These are phyloP conservation scores for Gossypium longicalyx DNA, from an alignment of 345 rosid genomes.

Conservation along the genomic window DNA sequence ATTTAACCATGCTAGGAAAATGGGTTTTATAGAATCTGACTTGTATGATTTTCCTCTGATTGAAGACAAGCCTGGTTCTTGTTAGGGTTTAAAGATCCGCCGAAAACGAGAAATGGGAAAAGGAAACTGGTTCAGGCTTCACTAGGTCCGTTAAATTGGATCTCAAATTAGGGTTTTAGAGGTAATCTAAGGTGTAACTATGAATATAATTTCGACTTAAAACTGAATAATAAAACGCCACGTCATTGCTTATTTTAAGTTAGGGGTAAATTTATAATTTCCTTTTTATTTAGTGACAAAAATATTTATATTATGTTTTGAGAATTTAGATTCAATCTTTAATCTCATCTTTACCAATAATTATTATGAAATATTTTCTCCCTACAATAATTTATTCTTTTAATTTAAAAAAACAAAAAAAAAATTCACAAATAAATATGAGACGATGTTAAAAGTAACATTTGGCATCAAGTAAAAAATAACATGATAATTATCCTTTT, in stretches of 20 bases:
- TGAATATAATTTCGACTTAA: background rate
- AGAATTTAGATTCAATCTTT: too few species aligned
- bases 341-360: too few species aligned
- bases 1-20: background rate
- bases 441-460: too few species aligned
- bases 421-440: too few species aligned
- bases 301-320: too few species aligned
- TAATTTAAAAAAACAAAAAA: too few species aligned
- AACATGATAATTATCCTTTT: too few species aligned
- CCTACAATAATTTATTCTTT: too few species aligned
- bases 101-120: background rate
- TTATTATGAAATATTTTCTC: too few species aligned
- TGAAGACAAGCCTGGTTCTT: background rate
- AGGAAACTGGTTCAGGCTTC: background rate
- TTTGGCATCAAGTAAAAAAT: too few species aligned
- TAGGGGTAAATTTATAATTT: background rate
- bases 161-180: slow-evolving; percentile 12
- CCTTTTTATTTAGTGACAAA: background rate
- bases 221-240: background rate
- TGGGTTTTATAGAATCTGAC: background rate
- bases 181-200: background rate
- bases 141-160: background rate
- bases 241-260: background rate
- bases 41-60: background rate
- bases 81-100: slow-evolving; percentile 4